Conservation (phyloP, 1,139 yeast genomes). For the Arxiozyma heterogenica region DNA sequence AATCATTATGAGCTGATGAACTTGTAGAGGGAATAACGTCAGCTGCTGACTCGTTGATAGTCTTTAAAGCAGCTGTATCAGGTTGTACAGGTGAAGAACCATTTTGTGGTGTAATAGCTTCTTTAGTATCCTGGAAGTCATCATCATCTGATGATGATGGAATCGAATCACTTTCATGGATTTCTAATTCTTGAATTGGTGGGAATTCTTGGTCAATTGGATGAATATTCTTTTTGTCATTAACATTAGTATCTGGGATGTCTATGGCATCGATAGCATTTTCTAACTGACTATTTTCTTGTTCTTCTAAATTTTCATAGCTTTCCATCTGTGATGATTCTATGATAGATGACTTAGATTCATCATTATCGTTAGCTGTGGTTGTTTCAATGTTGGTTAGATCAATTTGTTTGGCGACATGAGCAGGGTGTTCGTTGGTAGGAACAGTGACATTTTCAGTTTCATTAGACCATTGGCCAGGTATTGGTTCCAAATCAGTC, state of each 20-base stretch:
- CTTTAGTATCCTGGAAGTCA: conserved; percentile 16
- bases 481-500: conserved; percentile 8
- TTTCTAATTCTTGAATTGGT: conserved; percentile 57
- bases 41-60: conserved; percentile 2
- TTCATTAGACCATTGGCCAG: conserved; percentile 16
- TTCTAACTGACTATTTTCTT: conserved; percentile 2
- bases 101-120: conserved; percentile 9
- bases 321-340: conserved; percentile 9
- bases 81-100: conserved; percentile 4
- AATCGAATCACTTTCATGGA: conserved; percentile 50
- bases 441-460: background rate
- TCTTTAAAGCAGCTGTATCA: background rate
- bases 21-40: conserved; percentile 1
- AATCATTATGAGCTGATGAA: conserved; percentile 16
- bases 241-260: conserved; percentile 6
- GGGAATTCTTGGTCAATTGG: conserved; percentile 50
- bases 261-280: conserved; percentile 7
- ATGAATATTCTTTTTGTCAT: conserved; percentile 5
- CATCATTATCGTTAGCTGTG: conserved; percentile 1
- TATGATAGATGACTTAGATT: conserved; percentile 13
- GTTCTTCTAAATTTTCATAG: conserved; percentile 1
- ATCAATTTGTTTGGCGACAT: background rate
- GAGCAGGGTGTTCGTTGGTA: background rate
- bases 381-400: background rate
- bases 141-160: conserved; percentile 13